Conservation (phyloP, 768 basidiomycete species). For the Boletus sp. region DNA sequence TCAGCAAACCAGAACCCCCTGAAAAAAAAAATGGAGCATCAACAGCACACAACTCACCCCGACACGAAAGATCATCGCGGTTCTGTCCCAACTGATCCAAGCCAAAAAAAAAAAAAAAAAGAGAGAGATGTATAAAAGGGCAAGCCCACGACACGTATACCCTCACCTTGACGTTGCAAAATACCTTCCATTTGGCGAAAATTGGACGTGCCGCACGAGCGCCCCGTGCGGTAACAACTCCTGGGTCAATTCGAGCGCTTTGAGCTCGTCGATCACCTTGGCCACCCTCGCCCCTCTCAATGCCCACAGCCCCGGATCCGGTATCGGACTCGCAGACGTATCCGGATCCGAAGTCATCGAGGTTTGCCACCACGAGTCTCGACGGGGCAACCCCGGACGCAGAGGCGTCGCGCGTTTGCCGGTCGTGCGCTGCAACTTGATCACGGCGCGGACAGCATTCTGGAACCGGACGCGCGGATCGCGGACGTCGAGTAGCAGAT, state of each 20-base stretch:
- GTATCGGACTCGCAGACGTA: constrained; percentile 13
- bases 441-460: constrained; percentile 42
- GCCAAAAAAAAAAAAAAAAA: too few relatives aligned
- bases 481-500: constrained; percentile 19
- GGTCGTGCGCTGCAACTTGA: constrained; percentile 35
- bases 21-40: background rate
- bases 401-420: constrained; percentile 20
- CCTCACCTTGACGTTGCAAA: constrained; percentile 51
- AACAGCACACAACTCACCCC: constrained; percentile 30
- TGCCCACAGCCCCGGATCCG: constrained; percentile 18
- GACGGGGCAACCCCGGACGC: constrained; percentile 24
- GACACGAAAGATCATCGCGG: constrained; percentile 45
- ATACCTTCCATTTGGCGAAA: constrained; percentile 53
- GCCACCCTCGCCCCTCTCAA: constrained; percentile 39
- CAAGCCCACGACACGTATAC: background rate
- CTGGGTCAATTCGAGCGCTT: constrained; percentile 36
- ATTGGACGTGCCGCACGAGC: constrained; percentile 52
- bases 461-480: constrained; percentile 34
- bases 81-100: constrained; percentile 44
- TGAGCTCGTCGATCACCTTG: constrained; percentile 38
- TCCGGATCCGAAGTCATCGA: background rate
- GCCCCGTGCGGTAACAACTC: constrained; percentile 43
- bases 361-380: constrained; percentile 29
- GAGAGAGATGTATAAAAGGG: too few relatives aligned
- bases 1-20: background rate